phyloP scores from a whole-genome alignment of 495 filamentous ascomycete species.

The Poronia punctata region DNA sequence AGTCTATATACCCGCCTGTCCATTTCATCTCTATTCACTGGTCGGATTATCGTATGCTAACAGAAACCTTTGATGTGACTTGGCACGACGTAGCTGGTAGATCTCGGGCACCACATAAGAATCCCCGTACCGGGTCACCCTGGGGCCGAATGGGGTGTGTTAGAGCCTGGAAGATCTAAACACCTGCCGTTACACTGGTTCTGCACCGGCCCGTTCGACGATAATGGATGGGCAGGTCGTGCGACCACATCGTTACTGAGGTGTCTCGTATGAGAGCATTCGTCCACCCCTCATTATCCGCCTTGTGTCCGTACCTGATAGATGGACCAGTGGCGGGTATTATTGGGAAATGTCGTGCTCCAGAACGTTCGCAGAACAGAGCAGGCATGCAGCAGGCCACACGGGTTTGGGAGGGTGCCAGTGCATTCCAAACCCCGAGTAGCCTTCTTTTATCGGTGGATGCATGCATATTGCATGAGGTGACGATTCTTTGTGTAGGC shows the following conservation, averaged over 20 bases:
- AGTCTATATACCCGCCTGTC: slow-evolving; percentile 16
- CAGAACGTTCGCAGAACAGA: slow-evolving; percentile 4
- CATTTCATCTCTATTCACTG: no score
- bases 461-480: slow-evolving; percentile 5
- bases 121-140: slow-evolving; percentile 6
- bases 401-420: slow-evolving; percentile 1
- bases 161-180: neutral
- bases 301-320: neutral
- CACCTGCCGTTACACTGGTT: slow-evolving; percentile 9
- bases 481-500: slow-evolving; percentile 4
- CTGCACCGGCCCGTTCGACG: slow-evolving; percentile 25
- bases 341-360: slow-evolving; percentile 3
- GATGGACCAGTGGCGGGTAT: neutral
- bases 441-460: slow-evolving; percentile 8
- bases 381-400: slow-evolving; percentile 5
- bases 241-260: slow-evolving; percentile 1
- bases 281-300: slow-evolving; percentile 6
- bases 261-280: slow-evolving; percentile 21
- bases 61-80: slow-evolving; percentile 11
- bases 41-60: slow-evolving; percentile 7
- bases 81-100: slow-evolving; percentile 16
- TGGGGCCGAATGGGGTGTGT: slow-evolving; percentile 4
- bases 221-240: slow-evolving; percentile 17
- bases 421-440: slow-evolving; percentile 7
- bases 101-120: slow-evolving; percentile 5